Percentiles rank a stretch among this genome's conserved stretches.
These are phyloP conservation scores for Suhomyces sp. DNA, from an alignment of 805 yeast species.

Conservation along the genomic window DNA sequence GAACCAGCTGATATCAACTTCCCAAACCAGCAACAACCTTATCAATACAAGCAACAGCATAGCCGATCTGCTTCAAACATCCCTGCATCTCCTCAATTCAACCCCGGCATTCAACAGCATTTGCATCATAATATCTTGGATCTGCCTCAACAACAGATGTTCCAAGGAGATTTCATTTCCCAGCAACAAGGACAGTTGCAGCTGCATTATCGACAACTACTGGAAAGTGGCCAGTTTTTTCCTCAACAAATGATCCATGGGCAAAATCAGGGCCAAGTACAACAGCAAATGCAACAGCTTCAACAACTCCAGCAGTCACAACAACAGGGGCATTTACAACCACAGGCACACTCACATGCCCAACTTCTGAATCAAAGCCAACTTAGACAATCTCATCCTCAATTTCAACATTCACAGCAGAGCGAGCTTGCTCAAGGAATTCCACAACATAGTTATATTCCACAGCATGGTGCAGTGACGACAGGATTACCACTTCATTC, in stretches of 20 bases:
- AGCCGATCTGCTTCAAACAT: conserved; percentile 1
- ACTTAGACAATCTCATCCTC: no score
- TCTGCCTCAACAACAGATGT: conserved; percentile 2
- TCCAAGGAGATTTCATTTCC: conserved; percentile 1
- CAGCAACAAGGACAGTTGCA: not conserved
- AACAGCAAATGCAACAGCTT: conserved; percentile 7
- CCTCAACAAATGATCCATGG: conserved; percentile 1
- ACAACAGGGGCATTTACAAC: no score
- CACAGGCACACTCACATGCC: no score
- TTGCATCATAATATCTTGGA: conserved; percentile 6
- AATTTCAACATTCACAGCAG: no score
- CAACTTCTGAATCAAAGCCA: no score
- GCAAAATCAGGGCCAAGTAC: conserved; percentile 3
- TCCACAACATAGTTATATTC: no score
- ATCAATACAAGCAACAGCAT: conserved; percentile 8
- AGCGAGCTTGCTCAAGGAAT: no score
- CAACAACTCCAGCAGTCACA: no score
- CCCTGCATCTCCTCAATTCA: conserved; percentile 4
- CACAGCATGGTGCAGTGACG: no score
- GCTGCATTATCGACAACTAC: conserved; percentile 3
- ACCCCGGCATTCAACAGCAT: conserved; percentile 5
- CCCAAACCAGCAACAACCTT: conserved; percentile 10
- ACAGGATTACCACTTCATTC: conserved; percentile 3
- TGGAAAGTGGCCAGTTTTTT: not conserved
- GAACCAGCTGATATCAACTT: conserved; percentile 5